These are phyloP conservation scores for Quercus cerris DNA, from an alignment of 306 rosid genomes.

Conservation along the genomic window DNA sequence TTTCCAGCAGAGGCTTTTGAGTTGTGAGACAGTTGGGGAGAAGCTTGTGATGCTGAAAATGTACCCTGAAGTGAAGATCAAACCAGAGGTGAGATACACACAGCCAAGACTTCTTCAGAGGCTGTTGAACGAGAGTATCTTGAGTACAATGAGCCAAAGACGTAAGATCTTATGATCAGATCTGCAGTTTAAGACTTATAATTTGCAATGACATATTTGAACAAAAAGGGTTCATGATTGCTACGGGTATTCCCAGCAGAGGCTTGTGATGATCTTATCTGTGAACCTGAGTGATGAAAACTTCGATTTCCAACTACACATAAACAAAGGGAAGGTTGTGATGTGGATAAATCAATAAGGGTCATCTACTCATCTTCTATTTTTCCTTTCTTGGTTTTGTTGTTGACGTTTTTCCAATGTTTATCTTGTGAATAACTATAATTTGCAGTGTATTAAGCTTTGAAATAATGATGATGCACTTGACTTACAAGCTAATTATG, in stretches of 20 bases:
- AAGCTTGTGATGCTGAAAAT: constrained; percentile 56
- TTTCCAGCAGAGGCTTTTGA: constrained; percentile 56
- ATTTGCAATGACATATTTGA: too few relatives aligned
- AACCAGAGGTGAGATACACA: constrained; percentile 21
- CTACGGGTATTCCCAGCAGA: constrained; percentile 28
- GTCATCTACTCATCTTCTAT: too few relatives aligned
- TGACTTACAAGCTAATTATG: too few relatives aligned
- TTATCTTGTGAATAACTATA: too few relatives aligned
- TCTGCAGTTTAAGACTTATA: not conserved
- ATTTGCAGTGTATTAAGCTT: too few relatives aligned
- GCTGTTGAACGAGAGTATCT: constrained; percentile 35
- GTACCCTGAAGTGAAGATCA: constrained; percentile 51
- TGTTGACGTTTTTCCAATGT: too few relatives aligned
- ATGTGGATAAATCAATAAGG: too few relatives aligned
- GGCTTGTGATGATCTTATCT: constrained; percentile 72
- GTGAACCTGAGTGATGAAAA: constrained; percentile 62
- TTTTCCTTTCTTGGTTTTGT: too few relatives aligned
- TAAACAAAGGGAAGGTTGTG: too few relatives aligned
- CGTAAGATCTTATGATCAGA: constrained; percentile 7
- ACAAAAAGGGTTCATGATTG: too few relatives aligned
- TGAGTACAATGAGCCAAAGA: constrained; percentile 38
- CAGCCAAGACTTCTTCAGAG: constrained; percentile 23
- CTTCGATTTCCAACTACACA: not conserved
- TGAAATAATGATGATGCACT: too few relatives aligned
- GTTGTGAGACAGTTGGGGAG: constrained; percentile 70